Base-by-base conservation (phyloP, 2,329 filamentous ascomycete species). In the Coniochaeta ligniaria region DNA sequence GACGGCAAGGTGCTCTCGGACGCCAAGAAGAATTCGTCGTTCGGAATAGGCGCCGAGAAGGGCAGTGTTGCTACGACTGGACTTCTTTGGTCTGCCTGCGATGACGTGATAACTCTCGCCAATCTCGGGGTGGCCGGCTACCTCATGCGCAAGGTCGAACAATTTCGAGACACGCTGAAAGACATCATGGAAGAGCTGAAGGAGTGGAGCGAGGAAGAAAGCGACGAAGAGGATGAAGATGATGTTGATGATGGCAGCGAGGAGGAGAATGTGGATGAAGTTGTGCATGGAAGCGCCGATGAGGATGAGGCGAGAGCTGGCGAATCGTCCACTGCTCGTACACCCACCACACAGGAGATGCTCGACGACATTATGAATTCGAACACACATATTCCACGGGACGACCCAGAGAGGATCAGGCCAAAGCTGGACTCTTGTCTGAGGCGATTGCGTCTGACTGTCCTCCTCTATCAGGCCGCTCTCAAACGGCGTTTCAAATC, bases 141-240 rank as follows among this genome's bases (percentile, higher is more conserved):
- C 61, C 81, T 94, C 55, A 80, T 89, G 0, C 79, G 82, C 65
- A 92, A 89, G 70, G 88, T 88, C 1, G 85, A 91, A 66, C 82
- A 92, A 71, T 91, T 88, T 74, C 79, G 86, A 45, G 90, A 90
- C 60, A 84, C 89, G 2, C 77, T 97, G 26, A 84, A 90, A 66
- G 94, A 97, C 75, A 89, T 92, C 0, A 83, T 96, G 66, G 85
- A 90, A 63, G 94, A 97, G 75, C 73, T 97, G 65, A 91, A 92
- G 71, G 91, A 94, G 67, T 97, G 93, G 92, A 86, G 88, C 22
- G 89, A 92, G 1, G 89, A 92, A 67, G 82, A 84, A 11, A 81
- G 83, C 0, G 83, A 85, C 3, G 85, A 85, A 0, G 86, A 85
- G 1, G 81, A 82, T 16, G 77, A 82, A 0, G 79, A 82, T 26